Evolutionary conservation across 257 asterid species (phyloP).

Genomic region (Gardenia jasminoides): DNA sequence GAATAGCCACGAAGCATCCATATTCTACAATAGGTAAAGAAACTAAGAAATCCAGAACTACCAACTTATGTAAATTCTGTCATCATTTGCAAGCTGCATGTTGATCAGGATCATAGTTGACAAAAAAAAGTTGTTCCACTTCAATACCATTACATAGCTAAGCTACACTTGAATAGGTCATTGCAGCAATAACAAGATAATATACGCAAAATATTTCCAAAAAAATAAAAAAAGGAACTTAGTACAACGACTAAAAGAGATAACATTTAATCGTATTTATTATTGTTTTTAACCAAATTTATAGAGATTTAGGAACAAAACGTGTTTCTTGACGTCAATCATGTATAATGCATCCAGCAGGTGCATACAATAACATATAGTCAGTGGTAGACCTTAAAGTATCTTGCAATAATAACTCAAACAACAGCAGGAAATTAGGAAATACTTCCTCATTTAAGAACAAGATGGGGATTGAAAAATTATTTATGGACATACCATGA

Average conservation of each 20-base stretch:
- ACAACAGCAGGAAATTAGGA: neutral
- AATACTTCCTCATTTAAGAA: neutral
- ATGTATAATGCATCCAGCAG: neutral
- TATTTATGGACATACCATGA: neutral
- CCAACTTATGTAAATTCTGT: neutral
- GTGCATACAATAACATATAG: neutral
- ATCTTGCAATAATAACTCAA: neutral
- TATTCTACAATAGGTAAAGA: constrained; percentile 73
- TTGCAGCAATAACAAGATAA: neutral
- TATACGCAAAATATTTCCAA: neutral
- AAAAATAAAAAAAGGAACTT: neutral
- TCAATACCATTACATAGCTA: too few species aligned
- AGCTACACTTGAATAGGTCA: neutral
- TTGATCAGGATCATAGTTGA: neutral
- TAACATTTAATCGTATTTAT: neutral
- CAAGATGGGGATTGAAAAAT: neutral
- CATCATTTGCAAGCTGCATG: constrained; percentile 4
- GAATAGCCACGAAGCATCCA: constrained; percentile 77
- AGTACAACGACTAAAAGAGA: neutral
- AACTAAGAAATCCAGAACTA: constrained; percentile 9
- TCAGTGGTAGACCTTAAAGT: neutral
- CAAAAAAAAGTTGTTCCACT: neutral
- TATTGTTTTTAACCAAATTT: neutral
- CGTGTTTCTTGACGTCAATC: neutral
- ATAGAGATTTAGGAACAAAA: neutral